Evolutionary conservation across 495 filamentous ascomycete species (phyloP).

Genomic region (Pyrenula aspistea): DNA sequence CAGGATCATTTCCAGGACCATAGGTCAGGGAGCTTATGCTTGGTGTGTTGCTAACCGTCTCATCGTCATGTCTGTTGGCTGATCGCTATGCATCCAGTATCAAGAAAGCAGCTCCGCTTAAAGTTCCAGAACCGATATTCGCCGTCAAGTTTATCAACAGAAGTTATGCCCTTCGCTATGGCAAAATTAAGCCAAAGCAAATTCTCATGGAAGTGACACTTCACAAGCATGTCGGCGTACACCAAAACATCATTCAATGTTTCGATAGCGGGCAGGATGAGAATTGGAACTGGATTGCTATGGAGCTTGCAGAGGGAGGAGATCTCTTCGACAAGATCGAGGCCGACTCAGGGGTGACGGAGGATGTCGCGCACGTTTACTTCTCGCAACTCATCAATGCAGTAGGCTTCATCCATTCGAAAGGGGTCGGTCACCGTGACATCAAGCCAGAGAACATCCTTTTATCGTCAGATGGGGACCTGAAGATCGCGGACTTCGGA

Average conservation of each 20-base stretch:
- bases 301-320: slow-evolving; percentile 92
- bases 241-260: slow-evolving; percentile 88
- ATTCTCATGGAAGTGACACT: slow-evolving; percentile 79
- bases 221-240: slow-evolving; percentile 74
- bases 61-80: slow-evolving; percentile 1
- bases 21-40: slow-evolving; percentile 92
- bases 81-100: slow-evolving; percentile 42
- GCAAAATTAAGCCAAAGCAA: slow-evolving; percentile 79
- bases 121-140: slow-evolving; percentile 63
- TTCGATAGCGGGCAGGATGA: slow-evolving; percentile 76
- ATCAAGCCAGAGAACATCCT: slow-evolving; percentile 90
- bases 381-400: slow-evolving; percentile 86
- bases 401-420: slow-evolving; percentile 89
- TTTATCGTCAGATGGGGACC: slow-evolving; percentile 65
- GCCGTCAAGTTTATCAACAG: slow-evolving; percentile 99
- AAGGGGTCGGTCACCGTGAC: slow-evolving; percentile 78
- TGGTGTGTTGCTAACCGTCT: slow-evolving; percentile 41
- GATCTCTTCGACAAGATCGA: slow-evolving; percentile 99
- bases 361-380: slow-evolving; percentile 92
- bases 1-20: slow-evolving; percentile 88
- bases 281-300: slow-evolving; percentile 94
- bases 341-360: slow-evolving; percentile 80
- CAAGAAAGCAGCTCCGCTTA: slow-evolving; percentile 76
- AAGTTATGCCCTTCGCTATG: slow-evolving; percentile 77
- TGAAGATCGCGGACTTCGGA: slow-evolving; percentile 97